These are phyloP conservation scores for Nicotiana tomentosiformis DNA, from an alignment of 257 asterid species.

Conservation along the genomic window DNA sequence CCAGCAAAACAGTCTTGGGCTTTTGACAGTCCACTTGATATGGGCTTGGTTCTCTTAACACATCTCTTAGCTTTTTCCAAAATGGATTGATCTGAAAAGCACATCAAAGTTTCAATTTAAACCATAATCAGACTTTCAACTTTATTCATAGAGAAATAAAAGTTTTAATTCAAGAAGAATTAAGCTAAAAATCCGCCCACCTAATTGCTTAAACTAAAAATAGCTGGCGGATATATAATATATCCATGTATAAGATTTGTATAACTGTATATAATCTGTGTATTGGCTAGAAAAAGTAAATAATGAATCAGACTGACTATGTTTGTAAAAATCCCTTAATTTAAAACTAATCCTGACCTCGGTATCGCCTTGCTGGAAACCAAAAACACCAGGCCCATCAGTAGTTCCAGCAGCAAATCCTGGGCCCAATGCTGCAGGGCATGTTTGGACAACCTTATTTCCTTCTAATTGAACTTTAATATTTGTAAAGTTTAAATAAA, in stretches of 20 bases:
- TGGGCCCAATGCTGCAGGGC: slow-evolving; percentile 63
- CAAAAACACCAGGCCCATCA: slow-evolving; percentile 62
- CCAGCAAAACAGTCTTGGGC: slow-evolving; percentile 51
- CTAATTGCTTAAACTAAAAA: too few relatives aligned
- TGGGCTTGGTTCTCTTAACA: slow-evolving; percentile 38
- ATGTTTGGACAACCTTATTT: slow-evolving; percentile 43
- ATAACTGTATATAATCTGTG: too few relatives aligned
- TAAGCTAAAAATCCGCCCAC: too few relatives aligned
- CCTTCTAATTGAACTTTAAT: slow-evolving; percentile 38
- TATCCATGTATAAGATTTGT: too few relatives aligned
- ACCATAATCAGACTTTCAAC: too few relatives aligned
- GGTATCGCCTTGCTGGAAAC: slow-evolving; percentile 55
- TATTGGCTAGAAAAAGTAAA: too few relatives aligned
- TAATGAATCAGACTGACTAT: too few relatives aligned
- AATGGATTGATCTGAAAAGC: slow-evolving; percentile 37
- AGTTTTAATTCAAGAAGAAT: too few relatives aligned
- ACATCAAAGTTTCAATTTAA: not conserved
- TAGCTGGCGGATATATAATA: too few relatives aligned
- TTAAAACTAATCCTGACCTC: slow-evolving; percentile 20
- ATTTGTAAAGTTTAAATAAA: slow-evolving; percentile 39
- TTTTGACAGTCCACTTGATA: slow-evolving; percentile 56
- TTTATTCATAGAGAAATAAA: too few relatives aligned
- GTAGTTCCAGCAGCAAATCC: slow-evolving; percentile 78
- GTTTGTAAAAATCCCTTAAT: too few relatives aligned
- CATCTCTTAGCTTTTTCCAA: slow-evolving; percentile 46